Evolutionary conservation across 495 filamentous ascomycete genomes (phyloP).

Genomic region (Physcia stellaris): DNA sequence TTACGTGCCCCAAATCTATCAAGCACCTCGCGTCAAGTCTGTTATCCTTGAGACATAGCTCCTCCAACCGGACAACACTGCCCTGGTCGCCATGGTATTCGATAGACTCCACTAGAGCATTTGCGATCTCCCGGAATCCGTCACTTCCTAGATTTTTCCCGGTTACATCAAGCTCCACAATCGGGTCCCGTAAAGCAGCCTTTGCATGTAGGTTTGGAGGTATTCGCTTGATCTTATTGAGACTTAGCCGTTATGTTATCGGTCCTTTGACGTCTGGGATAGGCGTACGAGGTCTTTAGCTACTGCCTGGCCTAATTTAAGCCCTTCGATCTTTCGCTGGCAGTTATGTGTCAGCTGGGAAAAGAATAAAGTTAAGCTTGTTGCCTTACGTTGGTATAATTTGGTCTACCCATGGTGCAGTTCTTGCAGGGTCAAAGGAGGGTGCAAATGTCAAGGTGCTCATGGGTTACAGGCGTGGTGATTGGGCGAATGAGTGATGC

Average conservation of each 20-base stretch:
- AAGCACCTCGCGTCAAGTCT: slow-evolving; percentile 25
- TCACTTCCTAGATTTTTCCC: slow-evolving; percentile 30
- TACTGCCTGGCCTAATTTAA: slow-evolving; percentile 30
- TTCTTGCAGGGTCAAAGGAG: not conserved
- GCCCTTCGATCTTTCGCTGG: slow-evolving; percentile 30
- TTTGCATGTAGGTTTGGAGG: slow-evolving; percentile 21
- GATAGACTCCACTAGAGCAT: slow-evolving; percentile 26
- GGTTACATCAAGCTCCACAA: slow-evolving; percentile 33
- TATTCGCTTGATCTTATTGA: slow-evolving; percentile 26
- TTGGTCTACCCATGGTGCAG: slow-evolving; percentile 24
- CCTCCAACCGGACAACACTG: slow-evolving; percentile 27
- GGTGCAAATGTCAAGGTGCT: too few species aligned
- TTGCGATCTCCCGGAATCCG: slow-evolving; percentile 27
- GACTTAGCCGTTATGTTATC: slow-evolving; percentile 2
- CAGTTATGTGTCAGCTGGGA: not conserved
- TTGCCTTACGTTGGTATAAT: slow-evolving; percentile 24
- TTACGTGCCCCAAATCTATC: slow-evolving; percentile 24
- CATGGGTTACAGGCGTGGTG: too few species aligned
- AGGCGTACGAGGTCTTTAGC: slow-evolving; percentile 30
- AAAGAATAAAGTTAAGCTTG: not conserved
- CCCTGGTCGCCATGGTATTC: slow-evolving; percentile 17
- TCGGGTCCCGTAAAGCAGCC: slow-evolving; percentile 24
- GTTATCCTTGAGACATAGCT: slow-evolving; percentile 32
- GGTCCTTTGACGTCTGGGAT: slow-evolving; percentile 6
- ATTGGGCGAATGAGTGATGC: too few species aligned